Conservation (phyloP, 257 asterid species). For the Echites panduratus region DNA sequence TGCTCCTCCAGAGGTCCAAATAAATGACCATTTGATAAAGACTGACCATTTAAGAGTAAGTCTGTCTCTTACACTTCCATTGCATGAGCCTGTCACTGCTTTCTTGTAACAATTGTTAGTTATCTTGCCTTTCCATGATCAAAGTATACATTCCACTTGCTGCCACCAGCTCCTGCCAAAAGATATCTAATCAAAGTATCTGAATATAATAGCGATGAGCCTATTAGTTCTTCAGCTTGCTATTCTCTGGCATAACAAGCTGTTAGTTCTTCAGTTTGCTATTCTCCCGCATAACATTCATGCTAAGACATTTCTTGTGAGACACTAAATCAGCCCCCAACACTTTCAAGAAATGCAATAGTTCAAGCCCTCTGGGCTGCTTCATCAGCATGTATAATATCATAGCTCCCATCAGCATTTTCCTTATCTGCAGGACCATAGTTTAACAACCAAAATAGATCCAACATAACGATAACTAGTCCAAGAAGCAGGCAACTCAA, state of each 20-base stretch:
- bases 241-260: too few relatives aligned
- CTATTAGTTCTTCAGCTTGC: background rate
- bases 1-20: background rate
- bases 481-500: background rate
- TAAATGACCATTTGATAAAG: background rate
- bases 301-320: background rate
- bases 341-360: background rate
- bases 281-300: background rate
- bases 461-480: background rate
- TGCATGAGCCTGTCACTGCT: background rate
- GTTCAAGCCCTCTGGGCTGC: background rate
- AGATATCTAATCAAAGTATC: background rate
- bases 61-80: background rate
- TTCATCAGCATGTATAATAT: background rate
- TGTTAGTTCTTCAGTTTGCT: too few relatives aligned
- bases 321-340: background rate
- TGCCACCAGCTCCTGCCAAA: background rate
- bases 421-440: background rate
- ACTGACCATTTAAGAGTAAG: background rate
- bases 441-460: background rate
- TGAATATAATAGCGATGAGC: background rate
- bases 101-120: background rate
- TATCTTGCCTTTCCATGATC: background rate
- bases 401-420: background rate
- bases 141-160: background rate